Conservation (phyloP, 1,139 yeast species). For the Pichia sp. region DNA sequence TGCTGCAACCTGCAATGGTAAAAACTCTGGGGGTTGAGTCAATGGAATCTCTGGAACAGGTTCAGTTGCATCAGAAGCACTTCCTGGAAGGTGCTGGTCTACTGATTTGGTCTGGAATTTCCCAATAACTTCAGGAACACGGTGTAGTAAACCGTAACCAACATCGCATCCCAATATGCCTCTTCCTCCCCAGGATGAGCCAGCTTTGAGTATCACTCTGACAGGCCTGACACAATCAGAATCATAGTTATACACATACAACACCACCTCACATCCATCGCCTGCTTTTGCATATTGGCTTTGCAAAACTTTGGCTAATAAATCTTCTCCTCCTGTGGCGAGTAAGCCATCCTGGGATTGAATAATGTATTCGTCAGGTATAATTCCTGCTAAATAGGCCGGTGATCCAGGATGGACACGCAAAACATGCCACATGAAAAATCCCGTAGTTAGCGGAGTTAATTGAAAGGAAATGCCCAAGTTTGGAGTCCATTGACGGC, state of each 20-base stretch:
- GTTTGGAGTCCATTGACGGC: conserved; percentile 21
- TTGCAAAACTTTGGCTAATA: conserved; percentile 63
- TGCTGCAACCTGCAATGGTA: conserved; percentile 12
- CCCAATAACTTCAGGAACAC: conserved; percentile 68
- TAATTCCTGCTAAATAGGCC: conserved; percentile 76
- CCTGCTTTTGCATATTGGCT: conserved; percentile 49
- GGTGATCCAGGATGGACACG: conserved; percentile 76
- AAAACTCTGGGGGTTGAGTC: conserved; percentile 17
- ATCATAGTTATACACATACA: conserved; percentile 86
- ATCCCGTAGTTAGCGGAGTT: conserved; percentile 69
- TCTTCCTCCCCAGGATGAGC: conserved; percentile 53
- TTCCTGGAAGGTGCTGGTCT: conserved; percentile 2
- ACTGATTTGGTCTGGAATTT: conserved; percentile 26
- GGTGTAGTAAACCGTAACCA: conserved; percentile 84
- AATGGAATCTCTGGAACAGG: conserved; percentile 7
- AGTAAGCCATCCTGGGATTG: conserved; percentile 75
- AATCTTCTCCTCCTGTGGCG: conserved; percentile 80
- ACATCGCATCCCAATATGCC: conserved; percentile 93
- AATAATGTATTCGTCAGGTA: conserved; percentile 84
- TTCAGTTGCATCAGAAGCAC: not conserved
- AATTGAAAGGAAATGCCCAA: conserved; percentile 73
- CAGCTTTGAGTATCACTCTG: conserved; percentile 56
- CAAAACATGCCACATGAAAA: conserved; percentile 85
- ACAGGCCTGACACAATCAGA: conserved; percentile 84
- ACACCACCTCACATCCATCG: conserved; percentile 34